Conservation (phyloP, 108 stramenopile genomes). For the Chaetoceros muelleri region DNA sequence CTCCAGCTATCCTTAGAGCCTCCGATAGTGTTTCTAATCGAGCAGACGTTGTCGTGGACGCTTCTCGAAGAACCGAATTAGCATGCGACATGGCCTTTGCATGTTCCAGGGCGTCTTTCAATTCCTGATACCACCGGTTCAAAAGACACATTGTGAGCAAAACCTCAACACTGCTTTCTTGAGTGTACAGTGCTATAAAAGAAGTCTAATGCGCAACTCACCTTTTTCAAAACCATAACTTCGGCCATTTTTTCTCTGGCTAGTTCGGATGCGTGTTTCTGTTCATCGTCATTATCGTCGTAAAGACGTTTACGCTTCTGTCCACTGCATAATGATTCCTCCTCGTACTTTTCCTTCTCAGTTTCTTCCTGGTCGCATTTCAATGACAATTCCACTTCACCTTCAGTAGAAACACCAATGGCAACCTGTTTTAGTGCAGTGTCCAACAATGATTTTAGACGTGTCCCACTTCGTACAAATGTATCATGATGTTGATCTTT, state of each 20-base stretch:
- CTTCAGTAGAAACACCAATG: slow-evolving; percentile 13
- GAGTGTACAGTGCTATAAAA: slow-evolving; percentile 1
- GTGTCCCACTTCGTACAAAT: slow-evolving; percentile 36
- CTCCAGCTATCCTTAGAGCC: slow-evolving; percentile 42
- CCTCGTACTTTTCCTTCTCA: neutral
- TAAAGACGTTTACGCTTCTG: neutral
- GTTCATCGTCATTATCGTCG: slow-evolving; percentile 12
- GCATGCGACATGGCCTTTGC: slow-evolving; percentile 29
- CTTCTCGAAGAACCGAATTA: slow-evolving; percentile 27
- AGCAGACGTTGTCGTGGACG: slow-evolving; percentile 18
- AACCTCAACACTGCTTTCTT: neutral
- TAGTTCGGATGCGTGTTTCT: slow-evolving; percentile 17
- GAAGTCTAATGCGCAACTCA: slow-evolving; percentile 13
- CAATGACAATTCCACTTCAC: neutral
- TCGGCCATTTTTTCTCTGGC: slow-evolving; percentile 37
- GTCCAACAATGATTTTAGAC: slow-evolving; percentile 29
- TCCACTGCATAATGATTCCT: too few relatives aligned
- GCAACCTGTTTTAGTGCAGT: slow-evolving; percentile 25
- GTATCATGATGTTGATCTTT: slow-evolving; percentile 27
- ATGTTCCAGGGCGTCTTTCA: slow-evolving; percentile 38
- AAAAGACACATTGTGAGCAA: slow-evolving; percentile 1
- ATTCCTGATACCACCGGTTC: slow-evolving; percentile 21
- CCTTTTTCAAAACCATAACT: slow-evolving; percentile 32
- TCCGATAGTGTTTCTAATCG: slow-evolving; percentile 43
- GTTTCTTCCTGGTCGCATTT: neutral